Conservation (phyloP, 1,284 basidiomycete species). For the Heliocybe sulcata region DNA sequence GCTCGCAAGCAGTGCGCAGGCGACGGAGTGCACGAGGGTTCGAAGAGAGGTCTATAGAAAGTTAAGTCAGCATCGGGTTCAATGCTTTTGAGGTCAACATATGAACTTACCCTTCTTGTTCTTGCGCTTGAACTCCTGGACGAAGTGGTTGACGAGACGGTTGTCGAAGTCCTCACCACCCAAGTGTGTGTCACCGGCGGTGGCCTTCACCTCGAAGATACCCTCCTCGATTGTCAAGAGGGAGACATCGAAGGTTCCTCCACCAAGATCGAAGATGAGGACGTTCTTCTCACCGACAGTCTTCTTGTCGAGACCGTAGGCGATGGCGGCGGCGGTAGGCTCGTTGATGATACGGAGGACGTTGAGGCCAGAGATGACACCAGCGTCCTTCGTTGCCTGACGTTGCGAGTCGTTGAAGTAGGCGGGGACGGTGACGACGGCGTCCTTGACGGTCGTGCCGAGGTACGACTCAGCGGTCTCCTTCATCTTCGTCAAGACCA, state of each 20-base stretch:
- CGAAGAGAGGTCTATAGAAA: constrained; percentile 65
- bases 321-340: constrained; percentile 92
- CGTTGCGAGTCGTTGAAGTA: constrained; percentile 99
- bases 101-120: constrained; percentile 83
- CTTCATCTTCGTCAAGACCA: constrained; percentile 98
- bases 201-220: constrained; percentile 99
- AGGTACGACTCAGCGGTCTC: constrained; percentile 98
- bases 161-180: constrained; percentile 99
- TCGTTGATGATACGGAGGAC: constrained; percentile 97
- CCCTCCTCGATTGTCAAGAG: constrained; percentile 97
- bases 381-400: constrained; percentile 94
- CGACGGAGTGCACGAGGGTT: constrained; percentile 96
- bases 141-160: constrained; percentile 96
- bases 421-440: constrained; percentile 92
- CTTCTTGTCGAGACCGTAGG: constrained; percentile 93
- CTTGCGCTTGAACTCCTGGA: constrained; percentile 98
- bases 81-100: constrained; percentile 8
- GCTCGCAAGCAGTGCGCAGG: constrained; percentile 96
- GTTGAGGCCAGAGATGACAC: constrained; percentile 84
- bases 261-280: constrained; percentile 96
- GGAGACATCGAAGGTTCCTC: constrained; percentile 99
- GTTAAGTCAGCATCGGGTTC: constrained; percentile 14
- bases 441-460: constrained; percentile 76
- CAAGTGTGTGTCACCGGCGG: constrained; percentile 97
- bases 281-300: constrained; percentile 85